Evolutionary conservation across 768 basidiomycete species (phyloP), one percentile per base, ranked within the genome.

Genomic region (Rhizopogon sp.): DNA sequence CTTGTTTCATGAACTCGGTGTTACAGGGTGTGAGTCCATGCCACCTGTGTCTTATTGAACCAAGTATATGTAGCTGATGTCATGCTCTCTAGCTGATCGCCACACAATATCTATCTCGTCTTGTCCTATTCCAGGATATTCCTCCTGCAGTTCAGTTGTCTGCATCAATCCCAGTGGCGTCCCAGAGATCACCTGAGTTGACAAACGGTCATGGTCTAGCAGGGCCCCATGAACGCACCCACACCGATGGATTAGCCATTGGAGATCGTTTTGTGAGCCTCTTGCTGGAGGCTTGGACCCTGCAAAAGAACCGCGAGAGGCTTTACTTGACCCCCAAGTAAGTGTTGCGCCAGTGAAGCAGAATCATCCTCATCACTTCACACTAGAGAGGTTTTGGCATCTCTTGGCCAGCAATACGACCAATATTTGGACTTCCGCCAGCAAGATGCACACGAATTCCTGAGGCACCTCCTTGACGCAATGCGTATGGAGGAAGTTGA

Each of bases 1-100:
- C 93, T 0, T 98, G 94, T 71, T 98, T 94, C 72, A 91, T 95
- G 87, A 98, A 96, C 71, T 93, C 92, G 33, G 91, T 93, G 31
- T 74, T 98, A 29, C 94, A 98, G 67, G 90, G 88, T 39, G 89
- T 87, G 85, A 84, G 16, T 62, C 61, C 5, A 43, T 52, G 52
- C 17, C 44, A 29, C 33, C 31, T 59, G 57, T 22, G 45, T 31
- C 43, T 57, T 20, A 62, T 69, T 25, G 54, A 63, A 29, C 39
- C 25, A 35, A 13, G 33, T 16, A 39, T 16, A 42, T 7, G 11
- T 25, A n/a, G 25, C 46, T 40, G 22, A 53, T 47, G 28, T 22
- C 46, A n/a, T 33, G 17, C 50, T 29, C 6, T 55, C 16, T 61
- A 90, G 87, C 68, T 90, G 56, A 78, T 89, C 62, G 85, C 89